A percentile compares a stretch with the other conserved stretches of the same genome.
These are phyloP conservation scores for Quercus phellos DNA, from an alignment of 331 rosid species.

Conservation along the genomic window DNA sequence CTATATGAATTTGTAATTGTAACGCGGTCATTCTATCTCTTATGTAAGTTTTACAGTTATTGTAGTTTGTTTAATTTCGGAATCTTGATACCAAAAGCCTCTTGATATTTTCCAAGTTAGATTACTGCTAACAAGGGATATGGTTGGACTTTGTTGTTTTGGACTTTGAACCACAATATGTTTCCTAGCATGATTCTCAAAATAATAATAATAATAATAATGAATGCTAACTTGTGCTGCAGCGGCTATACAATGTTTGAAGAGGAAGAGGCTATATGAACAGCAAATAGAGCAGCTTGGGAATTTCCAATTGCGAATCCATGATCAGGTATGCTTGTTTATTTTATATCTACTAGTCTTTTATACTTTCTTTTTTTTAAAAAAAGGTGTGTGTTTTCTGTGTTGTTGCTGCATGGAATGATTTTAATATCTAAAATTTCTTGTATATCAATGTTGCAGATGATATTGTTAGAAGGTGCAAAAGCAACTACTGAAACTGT, in stretches of 20 bases:
- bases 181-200: background rate
- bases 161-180: background rate
- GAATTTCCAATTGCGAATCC: conserved; percentile 94
- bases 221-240: conserved; percentile 1
- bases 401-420: background rate
- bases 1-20: background rate
- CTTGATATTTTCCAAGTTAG: background rate
- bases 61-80: background rate
- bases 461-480: conserved; percentile 97
- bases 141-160: background rate
- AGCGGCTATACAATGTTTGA: conserved; percentile 96
- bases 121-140: background rate
- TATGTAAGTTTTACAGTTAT: background rate
- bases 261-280: conserved; percentile 89
- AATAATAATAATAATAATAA: no score
- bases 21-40: background rate
- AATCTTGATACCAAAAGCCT: background rate
- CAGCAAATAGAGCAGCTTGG: conserved; percentile 98
- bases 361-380: background rate
- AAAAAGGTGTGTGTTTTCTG: background rate
- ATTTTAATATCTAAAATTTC: background rate
- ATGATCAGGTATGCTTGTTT: conserved; percentile 68
- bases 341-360: background rate
- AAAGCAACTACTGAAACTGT: conserved; percentile 98
- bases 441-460: conserved; percentile 38